Conservation (phyloP, 2,329 filamentous ascomycete species). For the Emergomyces orientalis region DNA sequence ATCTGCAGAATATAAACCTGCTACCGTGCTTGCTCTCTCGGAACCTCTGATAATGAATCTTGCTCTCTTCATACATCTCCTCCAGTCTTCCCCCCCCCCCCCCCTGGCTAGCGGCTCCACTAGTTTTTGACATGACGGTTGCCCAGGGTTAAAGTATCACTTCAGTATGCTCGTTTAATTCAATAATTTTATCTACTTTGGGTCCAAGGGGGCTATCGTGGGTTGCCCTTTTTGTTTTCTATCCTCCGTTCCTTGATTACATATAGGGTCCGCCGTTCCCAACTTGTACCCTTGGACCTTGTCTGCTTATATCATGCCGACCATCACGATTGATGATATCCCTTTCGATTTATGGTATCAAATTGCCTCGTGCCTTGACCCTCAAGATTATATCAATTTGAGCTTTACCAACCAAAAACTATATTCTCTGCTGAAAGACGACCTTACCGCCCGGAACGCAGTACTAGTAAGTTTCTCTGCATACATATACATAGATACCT, state of each 20-base stretch:
- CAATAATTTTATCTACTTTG: background rate
- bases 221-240: background rate
- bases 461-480: slow-evolving; percentile 44
- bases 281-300: background rate
- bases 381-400: slow-evolving; percentile 51
- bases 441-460: slow-evolving; percentile 48
- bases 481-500: background rate
- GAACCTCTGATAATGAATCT: background rate
- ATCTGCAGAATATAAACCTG: background rate
- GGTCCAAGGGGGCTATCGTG: slow-evolving; percentile 3
- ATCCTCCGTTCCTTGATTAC: background rate
- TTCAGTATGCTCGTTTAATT: background rate
- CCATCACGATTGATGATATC: slow-evolving; percentile 34
- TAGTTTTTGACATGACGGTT: background rate
- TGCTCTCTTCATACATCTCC: background rate
- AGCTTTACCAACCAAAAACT: slow-evolving; percentile 46
- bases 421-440: slow-evolving; percentile 43
- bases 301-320: slow-evolving; percentile 3
- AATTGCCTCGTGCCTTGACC: slow-evolving; percentile 46
- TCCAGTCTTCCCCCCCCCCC: background rate
- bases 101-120: background rate
- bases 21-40: background rate
- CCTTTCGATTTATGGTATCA: slow-evolving; percentile 58
- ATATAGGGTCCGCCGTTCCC: background rate
- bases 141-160: background rate